Percentiles rank a stretch among this genome's conserved stretches.
These are phyloP conservation scores for Taiwanofungus camphoratus DNA, from an alignment of 1,284 basidiomycete species.

Conservation along the genomic window DNA sequence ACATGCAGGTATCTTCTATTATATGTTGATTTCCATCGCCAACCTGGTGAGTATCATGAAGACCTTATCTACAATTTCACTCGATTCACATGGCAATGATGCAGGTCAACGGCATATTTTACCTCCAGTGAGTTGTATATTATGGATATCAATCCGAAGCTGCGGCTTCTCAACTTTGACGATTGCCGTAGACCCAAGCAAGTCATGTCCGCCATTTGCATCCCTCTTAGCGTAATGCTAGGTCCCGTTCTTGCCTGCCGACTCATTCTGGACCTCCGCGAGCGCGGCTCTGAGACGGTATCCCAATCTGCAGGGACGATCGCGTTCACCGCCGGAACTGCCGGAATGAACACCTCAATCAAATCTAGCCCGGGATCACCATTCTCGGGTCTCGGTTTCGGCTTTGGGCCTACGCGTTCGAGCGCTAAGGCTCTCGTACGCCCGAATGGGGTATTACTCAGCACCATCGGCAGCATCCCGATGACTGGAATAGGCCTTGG, in stretches of 20 bases:
- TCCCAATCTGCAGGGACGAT: conserved; percentile 48
- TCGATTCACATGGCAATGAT: neutral
- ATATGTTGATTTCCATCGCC: conserved; percentile 73
- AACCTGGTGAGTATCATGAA: conserved; percentile 44
- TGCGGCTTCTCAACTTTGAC: conserved; percentile 5
- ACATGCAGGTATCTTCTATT: conserved; percentile 66
- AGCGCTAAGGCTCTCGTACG: conserved; percentile 24
- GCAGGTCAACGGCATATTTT: conserved; percentile 73
- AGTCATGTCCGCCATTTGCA: conserved; percentile 77
- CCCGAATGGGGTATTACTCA: conserved; percentile 52
- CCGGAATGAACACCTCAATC: no score
- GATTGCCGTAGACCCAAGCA: conserved; percentile 54
- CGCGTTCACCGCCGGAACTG: conserved; percentile 27
- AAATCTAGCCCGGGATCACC: conserved; percentile 28
- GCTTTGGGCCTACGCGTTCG: conserved; percentile 28
- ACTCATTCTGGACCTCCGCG: conserved; percentile 69
- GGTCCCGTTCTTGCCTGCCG: conserved; percentile 74
- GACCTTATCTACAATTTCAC: no score
- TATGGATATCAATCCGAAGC: neutral
- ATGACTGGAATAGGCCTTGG: conserved; percentile 21
- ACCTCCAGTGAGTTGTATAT: conserved; percentile 55
- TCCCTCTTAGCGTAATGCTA: conserved; percentile 81
- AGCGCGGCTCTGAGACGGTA: conserved; percentile 69
- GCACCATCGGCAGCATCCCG: conserved; percentile 59
- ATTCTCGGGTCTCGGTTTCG: conserved; percentile 28